Evolutionary conservation across 139 green algal genomes (phyloP).

Genomic region (Tetraselmis striata): DNA sequence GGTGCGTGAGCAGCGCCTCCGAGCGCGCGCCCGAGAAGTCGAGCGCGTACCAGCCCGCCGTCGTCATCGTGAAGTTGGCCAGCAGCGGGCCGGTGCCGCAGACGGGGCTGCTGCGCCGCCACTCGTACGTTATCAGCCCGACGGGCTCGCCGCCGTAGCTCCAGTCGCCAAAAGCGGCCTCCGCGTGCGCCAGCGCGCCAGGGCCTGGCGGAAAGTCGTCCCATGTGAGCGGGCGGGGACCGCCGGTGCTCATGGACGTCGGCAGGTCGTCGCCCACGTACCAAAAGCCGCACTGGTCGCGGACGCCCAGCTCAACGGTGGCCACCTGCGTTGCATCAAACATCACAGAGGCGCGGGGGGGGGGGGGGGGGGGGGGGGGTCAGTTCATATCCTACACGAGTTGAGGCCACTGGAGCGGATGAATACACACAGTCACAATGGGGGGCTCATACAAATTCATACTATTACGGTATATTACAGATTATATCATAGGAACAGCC

Average conservation of each 20-base stretch:
- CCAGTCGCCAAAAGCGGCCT: neutral
- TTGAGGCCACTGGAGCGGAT: too few species aligned
- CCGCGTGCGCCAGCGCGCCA: neutral
- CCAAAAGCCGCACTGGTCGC: conserved; percentile 2
- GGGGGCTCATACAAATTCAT: too few species aligned
- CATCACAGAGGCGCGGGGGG: too few species aligned
- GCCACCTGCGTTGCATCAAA: too few species aligned
- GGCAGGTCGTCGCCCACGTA: neutral
- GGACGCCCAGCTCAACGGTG: neutral
- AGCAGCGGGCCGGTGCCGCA: neutral
- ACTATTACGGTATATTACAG: too few species aligned
- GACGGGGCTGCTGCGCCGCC: neutral
- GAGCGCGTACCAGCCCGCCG: neutral
- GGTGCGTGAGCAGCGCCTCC: neutral
- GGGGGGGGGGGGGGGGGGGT: too few species aligned
- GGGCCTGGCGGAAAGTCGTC: neutral
- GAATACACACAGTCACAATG: too few species aligned
- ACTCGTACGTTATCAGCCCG: neutral
- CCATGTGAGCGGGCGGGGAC: neutral
- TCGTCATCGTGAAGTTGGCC: neutral
- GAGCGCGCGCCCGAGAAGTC: neutral
- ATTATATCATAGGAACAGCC: too few species aligned
- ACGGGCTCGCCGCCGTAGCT: neutral
- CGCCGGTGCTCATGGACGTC: neutral
- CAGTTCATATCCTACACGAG: too few species aligned